Conservation (phyloP, 1,284 basidiomycete genomes). For the Rhodofomes roseus region DNA sequence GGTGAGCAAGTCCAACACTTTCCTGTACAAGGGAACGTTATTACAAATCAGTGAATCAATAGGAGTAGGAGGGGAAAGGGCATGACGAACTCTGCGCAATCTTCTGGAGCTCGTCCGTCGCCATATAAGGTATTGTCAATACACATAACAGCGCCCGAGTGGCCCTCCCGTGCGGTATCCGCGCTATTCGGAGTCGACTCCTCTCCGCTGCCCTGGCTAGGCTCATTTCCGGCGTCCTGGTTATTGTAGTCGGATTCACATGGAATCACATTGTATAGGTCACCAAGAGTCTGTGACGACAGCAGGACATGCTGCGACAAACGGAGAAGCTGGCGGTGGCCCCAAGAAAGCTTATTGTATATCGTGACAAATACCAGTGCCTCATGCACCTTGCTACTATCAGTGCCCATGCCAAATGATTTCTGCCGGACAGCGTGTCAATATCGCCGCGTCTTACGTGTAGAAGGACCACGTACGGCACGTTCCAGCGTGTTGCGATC, state of each 20-base stretch:
- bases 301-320: conserved; percentile 64
- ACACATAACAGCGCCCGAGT: conserved; percentile 46
- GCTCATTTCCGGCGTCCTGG: conserved; percentile 32
- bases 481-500: conserved; percentile 58
- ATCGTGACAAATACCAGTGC: conserved; percentile 57
- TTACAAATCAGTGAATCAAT: conserved; percentile 4
- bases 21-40: conserved; percentile 35
- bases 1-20: conserved; percentile 43
- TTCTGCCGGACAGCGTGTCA: conserved; percentile 26
- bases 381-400: conserved; percentile 26
- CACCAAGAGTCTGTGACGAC: conserved; percentile 69
- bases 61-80: not conserved
- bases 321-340: conserved; percentile 54
- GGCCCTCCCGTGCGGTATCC: conserved; percentile 15
- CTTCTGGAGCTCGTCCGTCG: conserved; percentile 40
- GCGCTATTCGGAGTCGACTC: conserved; percentile 15
- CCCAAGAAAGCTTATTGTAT: conserved; percentile 57
- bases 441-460: conserved; percentile 4
- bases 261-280: conserved; percentile 57
- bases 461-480: conserved; percentile 33
- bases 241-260: conserved; percentile 59
- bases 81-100: conserved; percentile 57
- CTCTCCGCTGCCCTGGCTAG: conserved; percentile 36
- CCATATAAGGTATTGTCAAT: conserved; percentile 60
- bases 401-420: conserved; percentile 19